These are phyloP conservation scores for Myriosclerotinia duriaeana DNA, from an alignment of 2,329 filamentous ascomycete species.

Conservation along the genomic window DNA sequence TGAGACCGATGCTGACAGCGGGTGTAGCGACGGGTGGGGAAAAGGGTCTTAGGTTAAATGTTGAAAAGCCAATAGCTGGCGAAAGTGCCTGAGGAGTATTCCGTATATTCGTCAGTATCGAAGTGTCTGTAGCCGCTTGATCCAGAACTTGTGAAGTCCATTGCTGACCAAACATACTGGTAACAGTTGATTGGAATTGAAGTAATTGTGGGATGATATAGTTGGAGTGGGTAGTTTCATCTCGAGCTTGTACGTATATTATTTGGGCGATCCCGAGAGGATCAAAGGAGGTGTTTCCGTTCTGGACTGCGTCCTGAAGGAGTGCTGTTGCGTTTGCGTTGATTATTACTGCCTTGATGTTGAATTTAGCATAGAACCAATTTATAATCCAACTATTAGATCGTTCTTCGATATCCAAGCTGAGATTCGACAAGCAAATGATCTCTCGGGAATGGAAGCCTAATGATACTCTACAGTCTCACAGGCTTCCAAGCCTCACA, in stretches of 20 bases:
- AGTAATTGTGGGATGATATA: constrained; percentile 51
- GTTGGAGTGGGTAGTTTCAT: constrained; percentile 53
- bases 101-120: constrained; percentile 46
- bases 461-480: too few species aligned
- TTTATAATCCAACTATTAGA: too few species aligned
- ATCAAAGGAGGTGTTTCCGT: constrained; percentile 58
- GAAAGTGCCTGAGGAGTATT: constrained; percentile 53
- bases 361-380: background rate
- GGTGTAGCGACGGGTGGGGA: constrained; percentile 54
- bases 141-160: constrained; percentile 33
- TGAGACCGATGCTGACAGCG: constrained; percentile 60
- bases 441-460: too few species aligned
- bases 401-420: too few species aligned
- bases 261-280: constrained; percentile 58
- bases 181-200: constrained; percentile 9
- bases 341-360: constrained; percentile 55
- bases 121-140: constrained; percentile 35
- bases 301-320: constrained; percentile 54
- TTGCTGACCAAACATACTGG: constrained; percentile 10
- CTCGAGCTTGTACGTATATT: constrained; percentile 54
- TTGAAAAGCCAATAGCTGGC: constrained; percentile 56
- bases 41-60: constrained; percentile 60
- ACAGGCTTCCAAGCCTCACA: too few species aligned
- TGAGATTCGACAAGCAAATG: too few species aligned
- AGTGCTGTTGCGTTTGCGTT: constrained; percentile 61